A percentile compares a stretch with the other conserved stretches of the same genome.
Conservation (phyloP, 2,329 filamentous ascomycete genomes). For the Aspergillus pseudotamarii region DNA sequence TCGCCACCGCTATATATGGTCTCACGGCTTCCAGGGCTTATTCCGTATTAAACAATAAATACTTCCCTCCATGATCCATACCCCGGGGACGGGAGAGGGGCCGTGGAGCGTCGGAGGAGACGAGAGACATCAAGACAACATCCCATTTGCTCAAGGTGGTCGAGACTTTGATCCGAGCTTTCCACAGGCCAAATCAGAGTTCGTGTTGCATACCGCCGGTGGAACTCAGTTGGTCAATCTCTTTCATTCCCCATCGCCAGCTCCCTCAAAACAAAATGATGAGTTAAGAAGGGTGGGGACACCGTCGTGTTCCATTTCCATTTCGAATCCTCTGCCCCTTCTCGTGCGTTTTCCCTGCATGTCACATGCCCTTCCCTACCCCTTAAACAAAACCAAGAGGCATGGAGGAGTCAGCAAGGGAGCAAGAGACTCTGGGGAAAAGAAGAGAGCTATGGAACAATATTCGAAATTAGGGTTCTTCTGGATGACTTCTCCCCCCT, state of each 20-base stretch:
- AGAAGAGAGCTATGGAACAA: background rate
- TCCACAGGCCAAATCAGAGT: constrained; percentile 1
- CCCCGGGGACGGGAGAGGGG: background rate
- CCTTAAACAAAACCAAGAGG: background rate
- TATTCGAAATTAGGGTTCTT: background rate
- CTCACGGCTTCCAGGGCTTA: background rate
- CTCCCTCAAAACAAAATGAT: background rate
- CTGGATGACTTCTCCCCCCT: background rate
- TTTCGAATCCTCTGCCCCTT: background rate
- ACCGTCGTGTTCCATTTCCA: background rate
- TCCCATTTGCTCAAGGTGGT: background rate
- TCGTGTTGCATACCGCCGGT: background rate
- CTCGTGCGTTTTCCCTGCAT: constrained; percentile 1
- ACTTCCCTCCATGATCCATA: constrained; percentile 3
- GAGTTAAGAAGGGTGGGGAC: background rate
- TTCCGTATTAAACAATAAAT: background rate
- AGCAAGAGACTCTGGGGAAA: background rate
- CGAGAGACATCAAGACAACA: background rate
- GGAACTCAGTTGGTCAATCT: constrained; percentile 4
- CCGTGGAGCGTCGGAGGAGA: constrained; percentile 2
- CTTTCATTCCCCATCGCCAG: background rate
- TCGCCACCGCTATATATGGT: constrained; percentile 4
- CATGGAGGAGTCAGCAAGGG: background rate
- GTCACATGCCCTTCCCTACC: background rate
- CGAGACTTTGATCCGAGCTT: constrained; percentile 2